Evolutionary conservation across 257 asterid species (phyloP), one percentile per base, ranked within the genome.

Genomic region (Plantago major): DNA sequence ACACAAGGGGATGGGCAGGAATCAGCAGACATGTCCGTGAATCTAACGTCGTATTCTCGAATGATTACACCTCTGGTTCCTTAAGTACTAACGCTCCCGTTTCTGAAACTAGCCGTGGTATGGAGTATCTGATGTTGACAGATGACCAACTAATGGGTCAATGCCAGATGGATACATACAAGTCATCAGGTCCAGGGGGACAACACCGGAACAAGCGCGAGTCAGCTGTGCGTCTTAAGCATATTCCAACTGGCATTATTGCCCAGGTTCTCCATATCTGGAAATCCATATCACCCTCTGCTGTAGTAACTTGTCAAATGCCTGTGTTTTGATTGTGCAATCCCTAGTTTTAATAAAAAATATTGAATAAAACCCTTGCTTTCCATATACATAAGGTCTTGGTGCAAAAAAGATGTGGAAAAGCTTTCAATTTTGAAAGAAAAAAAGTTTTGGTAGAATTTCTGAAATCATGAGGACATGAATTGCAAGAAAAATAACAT

Each of bases 201-300:
- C 99, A 92, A 73, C 99, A 92, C 80, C 97, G 99, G 26, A 92
- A 92, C 81, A 92, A 92, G 82, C 87, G 97, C 11, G 99, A 92
- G 75, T 78, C 99, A 42, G 95, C 99, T 50, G 99, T 92, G 71
- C 99, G 99, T 60, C 79, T 92, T 66, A 92, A 89, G 85, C 99
- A 92, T 75, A 81, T 78, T 17, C 99, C 97, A 6, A 86, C 97
- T 0, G 95, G 97, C 72, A 81, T 89, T 65, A 62, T 69, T 49
- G 86, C 96, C 62, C 99, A 92, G 96, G 97, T 88, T 71, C 40
- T 63, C 40, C 42, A 15, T 10, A 50, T 64, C 22, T 17, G 15
- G 56, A 51, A 51, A 15, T 33, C 3, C 40, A 33, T 33, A 4
- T 4, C 40, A 33, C 40, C 40, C 40, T 33, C 8, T 33, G 40